Evolutionary conservation across 768 basidiomycete genomes (phyloP), one percentile per base, ranked within the genome.

Genomic region (Fibroporia radiculosa): DNA sequence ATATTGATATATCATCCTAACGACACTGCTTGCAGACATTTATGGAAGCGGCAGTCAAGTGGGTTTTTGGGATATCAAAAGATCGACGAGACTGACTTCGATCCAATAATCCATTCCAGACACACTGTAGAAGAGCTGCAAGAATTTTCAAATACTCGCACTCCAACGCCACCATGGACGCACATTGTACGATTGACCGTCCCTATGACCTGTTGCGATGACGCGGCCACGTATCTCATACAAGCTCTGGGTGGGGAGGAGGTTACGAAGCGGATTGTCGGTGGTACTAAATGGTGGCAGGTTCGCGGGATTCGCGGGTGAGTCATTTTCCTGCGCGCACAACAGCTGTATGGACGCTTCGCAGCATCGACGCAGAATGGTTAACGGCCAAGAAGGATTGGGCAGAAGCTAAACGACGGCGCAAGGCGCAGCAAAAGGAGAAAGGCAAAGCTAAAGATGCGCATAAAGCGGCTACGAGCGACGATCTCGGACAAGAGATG

Each of bases 221-320:
- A 81, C 22, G 87, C 91, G 2, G 87, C 92, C 4, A 60, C 62
- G 1, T 64, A 79, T 51, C 71, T 97, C 37, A 80, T 93, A 45
- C 68, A 77, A 48, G 89, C 80, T 3, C 70, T 96, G 6, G 92
- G 93, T 1, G 93, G 93, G n/a, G 83, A 86, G 55, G 76, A 84
- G 31, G 70, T 76, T 12, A 77, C 74, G 38, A 75, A 78, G 50
- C 73, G 72, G 31, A 59, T 90, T 24, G 81, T 92, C 3, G 95
- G 95, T 10, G 95, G 95, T 1, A 77, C 80, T 4, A 93, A 93
- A 60, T 98, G 95, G 93, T 98, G 95, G 95, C 93, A 96, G 64
- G 91, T 93, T 26, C 81, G 93, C 32, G 83, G 85, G 16, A 59
- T 91, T 36, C 66, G 76, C 42, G 93, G 92, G 92, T 79, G 67